Evolutionary conservation across 1,139 yeast species (phyloP), one percentile per base, ranked within the genome.

Genomic region (Geotrichum citri-aurantii): DNA sequence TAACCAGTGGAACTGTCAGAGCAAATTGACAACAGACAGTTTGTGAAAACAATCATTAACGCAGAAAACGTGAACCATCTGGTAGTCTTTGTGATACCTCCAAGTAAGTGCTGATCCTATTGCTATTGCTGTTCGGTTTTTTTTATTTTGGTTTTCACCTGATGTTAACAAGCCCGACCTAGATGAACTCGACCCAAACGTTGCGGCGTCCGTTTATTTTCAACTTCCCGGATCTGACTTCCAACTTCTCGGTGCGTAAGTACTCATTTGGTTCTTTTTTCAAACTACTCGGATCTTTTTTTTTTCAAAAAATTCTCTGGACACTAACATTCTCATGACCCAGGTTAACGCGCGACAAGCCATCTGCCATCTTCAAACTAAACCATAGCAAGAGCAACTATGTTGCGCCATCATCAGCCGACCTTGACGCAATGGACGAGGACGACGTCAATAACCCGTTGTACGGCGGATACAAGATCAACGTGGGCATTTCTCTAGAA

Each of bases 401-500:
- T 6, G 76, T 72, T 27, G 68, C 72, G 12, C 66, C 37, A 42
- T 63, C 58, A 59, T 64, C 62, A 56, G 61, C 62, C 62, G 69
- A 66, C 52, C 67, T 72, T 48, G 78, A 73, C 59, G 75, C 66
- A 44, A 70, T 70, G 75, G 64, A 70, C 59, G 74, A 68, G 59
- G 74, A 67, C 27, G 73, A 68, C 48, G 44, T 37, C 3, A 37
- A n/a, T 7, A 37, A n/a, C 19, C 44, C 44, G 17, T n/a, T 37
- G 10, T 37, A 37, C 44, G 65, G 62, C 12, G 57, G 57, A 14
- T 70, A 63, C 44, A 70, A 69, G 31, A 73, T 92, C 56, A 81
- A 84, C 17, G 84, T 93, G 3, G 99, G 99, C 0, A 88, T 93
- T 12, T 89, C 97, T 3, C 84, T 93, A 7, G 99, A 93, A 68